Base-by-base conservation (phyloP, 257 asterid species). In the Petrea volubilis region DNA sequence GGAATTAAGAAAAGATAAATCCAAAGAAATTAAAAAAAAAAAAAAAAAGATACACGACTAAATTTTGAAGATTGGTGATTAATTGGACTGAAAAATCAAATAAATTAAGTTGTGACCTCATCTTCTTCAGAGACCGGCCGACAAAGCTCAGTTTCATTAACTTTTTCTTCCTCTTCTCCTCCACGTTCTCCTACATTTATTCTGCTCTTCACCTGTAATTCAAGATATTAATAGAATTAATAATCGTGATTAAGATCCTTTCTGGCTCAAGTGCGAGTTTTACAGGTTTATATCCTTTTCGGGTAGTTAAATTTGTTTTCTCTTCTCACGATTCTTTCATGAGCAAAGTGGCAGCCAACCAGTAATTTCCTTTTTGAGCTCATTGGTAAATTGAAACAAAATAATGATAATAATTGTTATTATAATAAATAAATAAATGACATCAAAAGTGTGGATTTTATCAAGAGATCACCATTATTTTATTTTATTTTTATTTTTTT, bases 111-210 rank as follows among this genome's bases (percentile, higher is more conserved):
- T 38, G 43, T 55, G 67, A 91, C 97, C 94, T 88, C 97, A 62
- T 88, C 87, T 75, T 91, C 92, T 77, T 87, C 85, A 0, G 94
- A 83, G 44, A 91, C 87, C 2, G 88, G 80, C 24, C 83, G 91
- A 41, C 60, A 81, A 33, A 88, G 86, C 68, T 85, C 94, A 17
- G 86, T 82, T 71, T 85, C 90, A 36, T 85, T 80, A 46, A 65
- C 77, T 73, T 80, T 89, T 60, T 75, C 84, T 31, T 69, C 84
- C 5, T 70, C 87, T 47, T 72, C 88, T 55, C 51, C 77, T 20
- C 58, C 84, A 33, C 17, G 6, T 17, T 47, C 55, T 47, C 24
- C 77, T 47, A 68, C 74, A 43, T 65, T 46, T 10, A 71, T 77
- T 72, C 73, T 82, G 50, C 74, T 60, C 58, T 79, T 86, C 23